Percentiles rank a stretch among this genome's conserved stretches.
These are phyloP conservation scores for Hemerocallis citrina DNA, from an alignment of 106 monocot species.

Conservation along the genomic window DNA sequence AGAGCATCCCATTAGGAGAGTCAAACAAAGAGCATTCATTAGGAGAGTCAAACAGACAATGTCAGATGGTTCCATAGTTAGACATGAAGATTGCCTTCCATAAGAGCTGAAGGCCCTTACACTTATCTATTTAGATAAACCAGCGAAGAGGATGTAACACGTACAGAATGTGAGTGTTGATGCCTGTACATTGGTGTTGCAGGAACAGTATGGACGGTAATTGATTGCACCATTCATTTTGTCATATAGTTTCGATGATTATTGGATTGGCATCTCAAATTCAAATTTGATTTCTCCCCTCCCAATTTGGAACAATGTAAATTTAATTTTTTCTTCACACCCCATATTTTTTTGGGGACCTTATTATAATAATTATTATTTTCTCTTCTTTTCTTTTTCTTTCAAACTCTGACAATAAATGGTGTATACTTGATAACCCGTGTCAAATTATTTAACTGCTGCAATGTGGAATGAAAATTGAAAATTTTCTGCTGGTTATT, in stretches of 20 bases:
- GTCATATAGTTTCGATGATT: slow-evolving; percentile 20
- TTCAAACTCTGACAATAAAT: slow-evolving; percentile 4
- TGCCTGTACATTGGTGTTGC: slow-evolving; percentile 2
- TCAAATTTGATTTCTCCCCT: slow-evolving; percentile 26
- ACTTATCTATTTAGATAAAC: background rate
- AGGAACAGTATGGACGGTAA: slow-evolving; percentile 1
- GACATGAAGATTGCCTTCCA: background rate
- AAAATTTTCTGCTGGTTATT: too few species aligned
- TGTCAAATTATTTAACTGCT: slow-evolving; percentile 1
- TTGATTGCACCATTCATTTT: slow-evolving; percentile 27
- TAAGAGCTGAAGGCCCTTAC: slow-evolving; percentile 8
- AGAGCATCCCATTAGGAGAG: background rate
- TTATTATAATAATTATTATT: too few species aligned
- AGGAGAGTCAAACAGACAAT: background rate
- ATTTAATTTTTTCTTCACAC: slow-evolving; percentile 6
- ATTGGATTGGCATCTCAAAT: slow-evolving; percentile 26
- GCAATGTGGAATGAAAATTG: slow-evolving; percentile 7
- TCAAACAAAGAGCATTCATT: background rate
- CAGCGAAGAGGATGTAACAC: background rate
- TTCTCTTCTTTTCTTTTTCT: slow-evolving; percentile 4
- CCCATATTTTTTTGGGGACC: slow-evolving; percentile 3
- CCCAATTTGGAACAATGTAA: slow-evolving; percentile 7
- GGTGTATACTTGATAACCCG: background rate
- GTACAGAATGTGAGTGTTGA: background rate
- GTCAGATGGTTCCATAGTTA: background rate